These are phyloP conservation scores for Podosphaera leucotricha DNA, from an alignment of 2,329 filamentous ascomycete species.

Conservation along the genomic window DNA sequence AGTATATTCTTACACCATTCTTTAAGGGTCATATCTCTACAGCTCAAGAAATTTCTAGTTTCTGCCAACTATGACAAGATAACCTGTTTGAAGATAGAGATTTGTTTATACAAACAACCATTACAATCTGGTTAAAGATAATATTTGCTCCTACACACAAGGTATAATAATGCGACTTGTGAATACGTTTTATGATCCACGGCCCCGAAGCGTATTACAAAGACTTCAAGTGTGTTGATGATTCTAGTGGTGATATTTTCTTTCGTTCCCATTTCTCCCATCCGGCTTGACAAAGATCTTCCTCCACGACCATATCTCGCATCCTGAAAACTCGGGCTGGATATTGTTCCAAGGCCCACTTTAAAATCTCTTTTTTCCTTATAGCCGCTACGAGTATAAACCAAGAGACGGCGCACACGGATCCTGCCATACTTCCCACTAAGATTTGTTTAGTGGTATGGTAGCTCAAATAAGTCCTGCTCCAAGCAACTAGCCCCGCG, in stretches of 20 bases:
- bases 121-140: no score
- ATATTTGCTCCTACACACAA: no score
- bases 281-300: slow-evolving; percentile 74
- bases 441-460: slow-evolving; percentile 74
- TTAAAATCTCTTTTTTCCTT: slow-evolving; percentile 43
- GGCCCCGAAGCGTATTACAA: not conserved
- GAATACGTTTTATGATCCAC: not conserved
- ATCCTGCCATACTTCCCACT: slow-evolving; percentile 52
- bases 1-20: no score
- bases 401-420: slow-evolving; percentile 51
- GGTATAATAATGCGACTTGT: not conserved
- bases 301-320: slow-evolving; percentile 63
- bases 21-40: no score
- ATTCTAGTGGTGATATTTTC: slow-evolving; percentile 16
- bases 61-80: not conserved
- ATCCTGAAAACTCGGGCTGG: slow-evolving; percentile 44
- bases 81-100: not conserved
- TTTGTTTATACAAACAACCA: not conserved
- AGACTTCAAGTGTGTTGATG: not conserved
- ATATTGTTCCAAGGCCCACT: slow-evolving; percentile 45
- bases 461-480: slow-evolving; percentile 76
- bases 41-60: no score
- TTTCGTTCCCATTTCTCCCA: slow-evolving; percentile 70
- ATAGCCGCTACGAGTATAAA: slow-evolving; percentile 46
- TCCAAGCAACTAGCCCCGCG: slow-evolving; percentile 51